These are phyloP conservation scores for Psilocybe azurescens DNA, from an alignment of 768 basidiomycete species.

Conservation along the genomic window DNA sequence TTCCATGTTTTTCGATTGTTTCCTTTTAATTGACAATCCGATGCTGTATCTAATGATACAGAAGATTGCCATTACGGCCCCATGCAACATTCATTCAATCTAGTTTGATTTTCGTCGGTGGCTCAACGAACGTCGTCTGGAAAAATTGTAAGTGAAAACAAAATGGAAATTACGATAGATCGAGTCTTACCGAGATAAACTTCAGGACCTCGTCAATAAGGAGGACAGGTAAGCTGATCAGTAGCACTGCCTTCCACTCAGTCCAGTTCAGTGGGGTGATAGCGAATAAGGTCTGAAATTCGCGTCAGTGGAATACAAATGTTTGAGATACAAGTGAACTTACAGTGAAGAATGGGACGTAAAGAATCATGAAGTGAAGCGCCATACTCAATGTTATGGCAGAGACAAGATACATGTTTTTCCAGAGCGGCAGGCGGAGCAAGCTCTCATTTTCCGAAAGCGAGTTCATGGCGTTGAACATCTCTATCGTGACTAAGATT, in stretches of 20 bases:
- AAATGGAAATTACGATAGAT: background rate
- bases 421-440: constrained; percentile 89
- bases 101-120: constrained; percentile 56
- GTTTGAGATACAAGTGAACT: constrained; percentile 32
- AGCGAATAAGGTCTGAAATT: constrained; percentile 75
- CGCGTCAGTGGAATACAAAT: background rate
- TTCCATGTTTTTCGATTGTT: constrained; percentile 9
- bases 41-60: background rate
- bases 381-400: constrained; percentile 92
- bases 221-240: constrained; percentile 86
- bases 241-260: constrained; percentile 95
- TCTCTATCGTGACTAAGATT: constrained; percentile 94
- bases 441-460: constrained; percentile 97
- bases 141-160: background rate
- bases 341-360: constrained; percentile 96
- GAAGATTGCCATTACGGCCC: background rate
- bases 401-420: constrained; percentile 90
- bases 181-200: constrained; percentile 67
- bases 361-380: constrained; percentile 93
- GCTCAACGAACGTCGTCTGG: constrained; percentile 63
- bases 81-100: constrained; percentile 42
- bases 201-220: constrained; percentile 92
- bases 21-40: background rate
- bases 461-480: constrained; percentile 99
- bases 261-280: constrained; percentile 93